phyloP scores from a whole-genome alignment of 2,329 filamentous ascomycete species.

The Didymosphaeria variabile region DNA sequence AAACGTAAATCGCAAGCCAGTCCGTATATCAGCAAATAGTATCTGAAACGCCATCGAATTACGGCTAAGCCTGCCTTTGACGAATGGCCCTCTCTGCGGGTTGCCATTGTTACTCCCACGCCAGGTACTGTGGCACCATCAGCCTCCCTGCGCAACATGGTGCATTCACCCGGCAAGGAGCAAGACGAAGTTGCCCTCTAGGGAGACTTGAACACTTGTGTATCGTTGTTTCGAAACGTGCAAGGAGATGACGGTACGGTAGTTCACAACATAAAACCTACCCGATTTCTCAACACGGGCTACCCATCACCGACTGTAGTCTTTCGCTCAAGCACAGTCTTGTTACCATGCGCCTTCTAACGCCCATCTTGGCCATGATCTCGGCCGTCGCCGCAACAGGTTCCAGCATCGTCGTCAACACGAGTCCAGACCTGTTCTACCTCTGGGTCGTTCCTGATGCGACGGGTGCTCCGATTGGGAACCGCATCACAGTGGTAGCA shows the following conservation, averaged over 20 bases:
- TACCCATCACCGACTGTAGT: neutral
- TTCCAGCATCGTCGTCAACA: slow-evolving; percentile 37
- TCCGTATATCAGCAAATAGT: neutral
- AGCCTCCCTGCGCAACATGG: neutral
- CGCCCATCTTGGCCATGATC: slow-evolving; percentile 23
- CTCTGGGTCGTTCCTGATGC: slow-evolving; percentile 31
- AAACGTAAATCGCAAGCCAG: neutral
- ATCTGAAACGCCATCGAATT: neutral
- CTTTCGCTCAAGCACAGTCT: neutral
- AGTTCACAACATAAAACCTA: neutral
- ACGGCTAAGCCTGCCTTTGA: neutral
- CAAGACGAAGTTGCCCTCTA: neutral
- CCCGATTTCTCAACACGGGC: neutral
- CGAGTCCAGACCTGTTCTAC: slow-evolving; percentile 30
- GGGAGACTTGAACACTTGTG: neutral
- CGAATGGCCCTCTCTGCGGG: neutral
- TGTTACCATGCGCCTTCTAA: slow-evolving; percentile 26
- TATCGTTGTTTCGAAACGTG: neutral
- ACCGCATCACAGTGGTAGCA: slow-evolving; percentile 23
- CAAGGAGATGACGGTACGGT: neutral
- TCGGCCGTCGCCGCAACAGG: slow-evolving; percentile 31
- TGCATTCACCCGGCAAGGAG: neutral
- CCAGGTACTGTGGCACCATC: neutral
- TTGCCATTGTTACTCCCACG: neutral
- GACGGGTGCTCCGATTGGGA: slow-evolving; percentile 24